Percentiles rank a stretch among this genome's conserved stretches.
Evolutionary conservation across 371 early-diverging fungal genomes (phyloP).

Genomic region (Lichtheimia corymbifera): DNA sequence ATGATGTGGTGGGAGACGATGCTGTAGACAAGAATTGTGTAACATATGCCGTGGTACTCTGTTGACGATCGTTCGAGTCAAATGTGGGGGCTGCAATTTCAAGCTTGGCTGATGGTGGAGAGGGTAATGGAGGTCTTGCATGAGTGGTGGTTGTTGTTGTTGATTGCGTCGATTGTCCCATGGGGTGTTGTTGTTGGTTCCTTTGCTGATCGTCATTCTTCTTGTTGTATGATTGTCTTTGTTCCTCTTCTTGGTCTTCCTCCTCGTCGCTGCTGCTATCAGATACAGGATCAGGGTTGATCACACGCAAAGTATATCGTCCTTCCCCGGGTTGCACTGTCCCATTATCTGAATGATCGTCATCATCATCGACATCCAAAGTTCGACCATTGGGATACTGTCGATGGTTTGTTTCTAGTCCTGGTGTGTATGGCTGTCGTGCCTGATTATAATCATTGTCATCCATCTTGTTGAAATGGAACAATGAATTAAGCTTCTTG

Average conservation of each 20-base stretch:
- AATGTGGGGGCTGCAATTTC: background rate
- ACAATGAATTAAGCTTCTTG: conserved; percentile 12
- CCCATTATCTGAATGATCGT: conserved; percentile 13
- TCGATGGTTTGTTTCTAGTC: background rate
- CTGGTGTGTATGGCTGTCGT: background rate
- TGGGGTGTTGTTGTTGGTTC: background rate
- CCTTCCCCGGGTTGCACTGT: conserved; percentile 12
- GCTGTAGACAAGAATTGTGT: background rate
- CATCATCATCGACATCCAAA: conserved; percentile 10
- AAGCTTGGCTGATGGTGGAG: background rate
- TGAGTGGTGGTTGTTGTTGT: background rate
- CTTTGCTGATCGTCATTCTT: background rate
- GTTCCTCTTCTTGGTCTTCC: conserved; percentile 4
- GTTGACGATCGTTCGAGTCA: background rate
- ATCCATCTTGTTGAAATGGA: conserved; percentile 8
- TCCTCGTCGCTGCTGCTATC: conserved; percentile 15
- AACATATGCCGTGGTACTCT: background rate
- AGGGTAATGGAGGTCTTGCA: background rate
- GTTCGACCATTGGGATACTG: background rate
- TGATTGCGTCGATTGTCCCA: background rate
- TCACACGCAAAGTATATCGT: conserved; percentile 18
- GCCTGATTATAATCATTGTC: conserved; percentile 8
- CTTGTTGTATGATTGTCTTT: background rate
- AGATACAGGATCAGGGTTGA: conserved; percentile 28
- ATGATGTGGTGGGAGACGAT: background rate